Percentiles rank a stretch among this genome's conserved stretches.
phyloP scores from a whole-genome alignment of 2,329 filamentous ascomycete genomes.

The Colletotrichum simmondsii region DNA sequence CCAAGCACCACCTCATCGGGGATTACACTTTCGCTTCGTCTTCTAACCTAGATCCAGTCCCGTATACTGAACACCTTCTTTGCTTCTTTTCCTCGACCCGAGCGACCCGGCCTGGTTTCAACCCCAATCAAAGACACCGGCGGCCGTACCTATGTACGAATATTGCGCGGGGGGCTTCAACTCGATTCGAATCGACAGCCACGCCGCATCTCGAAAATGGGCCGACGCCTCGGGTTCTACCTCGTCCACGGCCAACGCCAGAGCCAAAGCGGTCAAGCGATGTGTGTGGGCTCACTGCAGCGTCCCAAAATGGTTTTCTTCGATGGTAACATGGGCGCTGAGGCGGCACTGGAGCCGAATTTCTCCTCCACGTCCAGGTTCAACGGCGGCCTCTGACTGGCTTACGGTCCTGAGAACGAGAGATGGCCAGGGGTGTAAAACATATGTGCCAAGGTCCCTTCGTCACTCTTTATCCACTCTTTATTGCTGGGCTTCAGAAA shows the following conservation, averaged over 20 bases:
- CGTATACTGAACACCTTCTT: background rate
- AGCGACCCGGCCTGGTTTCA: conserved; percentile 19
- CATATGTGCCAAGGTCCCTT: conserved; percentile 27
- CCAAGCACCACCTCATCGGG: conserved; percentile 1
- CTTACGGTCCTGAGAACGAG: conserved; percentile 11
- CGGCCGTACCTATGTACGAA: background rate
- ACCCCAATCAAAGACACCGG: conserved; percentile 6
- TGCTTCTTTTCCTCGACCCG: conserved; percentile 15
- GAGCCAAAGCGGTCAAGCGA: conserved; percentile 27
- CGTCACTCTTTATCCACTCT: conserved; percentile 16
- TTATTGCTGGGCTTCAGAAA: conserved; percentile 11
- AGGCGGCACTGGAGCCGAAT: conserved; percentile 26
- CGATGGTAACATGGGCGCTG: conserved; percentile 3
- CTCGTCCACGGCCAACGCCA: conserved; percentile 8
- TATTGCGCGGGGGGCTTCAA: background rate
- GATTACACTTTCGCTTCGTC: conserved; percentile 31
- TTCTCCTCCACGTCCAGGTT: conserved; percentile 13
- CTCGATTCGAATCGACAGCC: conserved; percentile 10
- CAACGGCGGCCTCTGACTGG: conserved; percentile 28
- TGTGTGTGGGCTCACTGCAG: conserved; percentile 9
- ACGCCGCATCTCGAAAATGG: background rate
- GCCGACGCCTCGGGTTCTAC: conserved; percentile 21
- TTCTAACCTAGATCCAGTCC: background rate
- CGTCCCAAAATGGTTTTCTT: conserved; percentile 16
- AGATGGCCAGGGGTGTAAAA: conserved; percentile 27